Conservation (phyloP, 2,329 filamentous ascomycete species). For the Ophiocordyceps camponoti-leonardi region DNA sequence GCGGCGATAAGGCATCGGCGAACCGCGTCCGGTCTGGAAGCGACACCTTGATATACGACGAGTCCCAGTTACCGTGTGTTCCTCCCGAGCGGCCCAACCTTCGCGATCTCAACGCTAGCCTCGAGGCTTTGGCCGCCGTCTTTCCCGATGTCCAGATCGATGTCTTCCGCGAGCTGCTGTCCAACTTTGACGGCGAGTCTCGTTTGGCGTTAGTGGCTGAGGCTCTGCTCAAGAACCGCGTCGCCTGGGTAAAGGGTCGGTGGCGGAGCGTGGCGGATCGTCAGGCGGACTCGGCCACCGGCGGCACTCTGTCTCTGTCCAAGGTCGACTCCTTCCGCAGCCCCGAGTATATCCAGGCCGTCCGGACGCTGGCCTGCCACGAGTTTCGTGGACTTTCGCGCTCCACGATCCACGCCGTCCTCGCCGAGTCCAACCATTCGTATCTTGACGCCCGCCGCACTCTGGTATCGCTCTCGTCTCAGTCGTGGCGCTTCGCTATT, state of each 20-base stretch:
- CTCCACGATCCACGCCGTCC: slow-evolving; percentile 59
- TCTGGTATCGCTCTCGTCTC: slow-evolving; percentile 49
- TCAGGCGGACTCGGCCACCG: slow-evolving; percentile 9
- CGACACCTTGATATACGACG: slow-evolving; percentile 35
- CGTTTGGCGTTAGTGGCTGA: slow-evolving; percentile 63
- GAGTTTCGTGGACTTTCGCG: slow-evolving; percentile 62
- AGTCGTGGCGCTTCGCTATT: slow-evolving; percentile 63
- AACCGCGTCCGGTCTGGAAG: slow-evolving; percentile 13
- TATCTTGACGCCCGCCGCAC: slow-evolving; percentile 57
- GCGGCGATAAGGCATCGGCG: slow-evolving; percentile 17
- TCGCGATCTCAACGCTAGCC: slow-evolving; percentile 49
- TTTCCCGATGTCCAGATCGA: slow-evolving; percentile 72
- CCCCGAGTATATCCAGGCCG: slow-evolving; percentile 49
- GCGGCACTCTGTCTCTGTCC: slow-evolving; percentile 12
- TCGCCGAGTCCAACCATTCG: slow-evolving; percentile 66
- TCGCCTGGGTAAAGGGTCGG: slow-evolving; percentile 53
- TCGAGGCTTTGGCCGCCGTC: slow-evolving; percentile 50
- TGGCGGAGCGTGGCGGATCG: slow-evolving; percentile 31
- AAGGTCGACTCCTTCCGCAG: slow-evolving; percentile 51
- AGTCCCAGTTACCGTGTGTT: slow-evolving; percentile 31
- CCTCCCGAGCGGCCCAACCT: slow-evolving; percentile 42
- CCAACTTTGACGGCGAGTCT: slow-evolving; percentile 59
- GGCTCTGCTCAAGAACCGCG: slow-evolving; percentile 53
- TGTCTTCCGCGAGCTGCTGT: slow-evolving; percentile 68
- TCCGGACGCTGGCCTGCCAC: slow-evolving; percentile 47